phyloP scores from a whole-genome alignment of 208 protist species.

The Blechomonas ayalai region DNA sequence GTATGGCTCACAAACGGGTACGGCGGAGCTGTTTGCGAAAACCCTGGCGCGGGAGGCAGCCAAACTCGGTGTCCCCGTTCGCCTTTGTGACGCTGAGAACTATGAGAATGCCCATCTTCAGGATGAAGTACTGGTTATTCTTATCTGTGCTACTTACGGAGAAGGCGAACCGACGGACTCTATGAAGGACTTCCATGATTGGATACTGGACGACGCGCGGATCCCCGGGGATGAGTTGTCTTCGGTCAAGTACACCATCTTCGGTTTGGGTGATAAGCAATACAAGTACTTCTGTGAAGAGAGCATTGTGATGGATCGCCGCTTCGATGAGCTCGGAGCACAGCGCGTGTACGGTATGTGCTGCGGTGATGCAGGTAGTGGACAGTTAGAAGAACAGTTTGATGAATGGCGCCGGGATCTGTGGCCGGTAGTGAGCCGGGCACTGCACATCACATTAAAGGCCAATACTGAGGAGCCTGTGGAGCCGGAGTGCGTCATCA shows the following conservation, averaged over 20 bases:
- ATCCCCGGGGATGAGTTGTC: slow-evolving; percentile 45
- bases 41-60: slow-evolving; percentile 62
- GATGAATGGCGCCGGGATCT: slow-evolving; percentile 78
- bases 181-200: slow-evolving; percentile 84
- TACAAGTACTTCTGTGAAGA: slow-evolving; percentile 88
- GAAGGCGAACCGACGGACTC: slow-evolving; percentile 90
- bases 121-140: slow-evolving; percentile 57
- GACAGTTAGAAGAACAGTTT: slow-evolving; percentile 83
- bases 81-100: slow-evolving; percentile 52
- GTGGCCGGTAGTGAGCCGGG: slow-evolving; percentile 72
- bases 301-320: slow-evolving; percentile 78
- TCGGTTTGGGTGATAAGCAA: slow-evolving; percentile 87
- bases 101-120: slow-evolving; percentile 57
- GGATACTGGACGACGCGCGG: slow-evolving; percentile 65
- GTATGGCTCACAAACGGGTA: slow-evolving; percentile 87
- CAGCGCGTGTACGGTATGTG: slow-evolving; percentile 70
- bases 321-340: slow-evolving; percentile 82
- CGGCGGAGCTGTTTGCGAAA: slow-evolving; percentile 86
- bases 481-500: slow-evolving; percentile 76
- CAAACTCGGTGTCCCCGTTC: slow-evolving; percentile 57
- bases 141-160: slow-evolving; percentile 86
- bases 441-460: slow-evolving; percentile 71
- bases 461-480: slow-evolving; percentile 56
- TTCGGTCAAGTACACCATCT: slow-evolving; percentile 80
- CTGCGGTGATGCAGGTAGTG: slow-evolving; percentile 68